Evolutionary conservation across 2,329 filamentous ascomycete genomes (phyloP).

Genomic region (Nigrospora osmanthi): DNA sequence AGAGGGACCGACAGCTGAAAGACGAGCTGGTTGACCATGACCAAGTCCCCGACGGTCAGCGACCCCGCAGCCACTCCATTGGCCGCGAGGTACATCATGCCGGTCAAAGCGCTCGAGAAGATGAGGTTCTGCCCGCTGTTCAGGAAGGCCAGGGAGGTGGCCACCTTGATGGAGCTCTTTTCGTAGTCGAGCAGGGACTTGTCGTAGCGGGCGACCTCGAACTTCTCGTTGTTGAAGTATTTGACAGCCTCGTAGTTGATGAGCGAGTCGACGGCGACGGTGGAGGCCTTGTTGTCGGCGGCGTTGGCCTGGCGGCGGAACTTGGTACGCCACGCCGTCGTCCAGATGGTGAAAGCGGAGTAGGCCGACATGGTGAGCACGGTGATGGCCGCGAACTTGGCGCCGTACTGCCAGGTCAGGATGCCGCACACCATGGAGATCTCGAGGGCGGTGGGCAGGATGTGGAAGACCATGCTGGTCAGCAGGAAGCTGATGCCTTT

Average conservation of each 20-base stretch:
- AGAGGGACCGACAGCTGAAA: conserved; percentile 96
- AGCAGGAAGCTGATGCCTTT: conserved; percentile 97
- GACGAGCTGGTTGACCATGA: conserved; percentile 98
- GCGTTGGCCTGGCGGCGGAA: conserved; percentile 93
- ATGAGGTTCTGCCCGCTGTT: conserved; percentile 97
- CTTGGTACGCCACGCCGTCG: conserved; percentile 94
- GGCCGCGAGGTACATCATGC: conserved; percentile 97
- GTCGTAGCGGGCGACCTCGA: conserved; percentile 87
- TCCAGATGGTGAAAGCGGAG: conserved; percentile 93
- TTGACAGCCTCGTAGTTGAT: conserved; percentile 99
- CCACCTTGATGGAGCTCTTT: conserved; percentile 91
- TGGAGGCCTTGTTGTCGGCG: conserved; percentile 91
- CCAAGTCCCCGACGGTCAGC: conserved; percentile 88
- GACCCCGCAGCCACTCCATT: conserved; percentile 76
- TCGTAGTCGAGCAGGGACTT: conserved; percentile 80
- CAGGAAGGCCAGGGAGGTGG: conserved; percentile 84
- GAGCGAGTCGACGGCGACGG: conserved; percentile 88
- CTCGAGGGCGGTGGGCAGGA: conserved; percentile 87
- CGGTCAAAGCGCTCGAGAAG: conserved; percentile 86
- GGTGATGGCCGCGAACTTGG: conserved; percentile 86
- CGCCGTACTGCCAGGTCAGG: conserved; percentile 90
- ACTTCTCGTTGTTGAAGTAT: conserved; percentile 98
- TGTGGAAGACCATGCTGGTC: conserved; percentile 97
- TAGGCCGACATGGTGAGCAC: conserved; percentile 87
- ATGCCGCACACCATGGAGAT: conserved; percentile 96